phyloP scores from a whole-genome alignment of 345 rosid genomes.

The Angophora floribunda region DNA sequence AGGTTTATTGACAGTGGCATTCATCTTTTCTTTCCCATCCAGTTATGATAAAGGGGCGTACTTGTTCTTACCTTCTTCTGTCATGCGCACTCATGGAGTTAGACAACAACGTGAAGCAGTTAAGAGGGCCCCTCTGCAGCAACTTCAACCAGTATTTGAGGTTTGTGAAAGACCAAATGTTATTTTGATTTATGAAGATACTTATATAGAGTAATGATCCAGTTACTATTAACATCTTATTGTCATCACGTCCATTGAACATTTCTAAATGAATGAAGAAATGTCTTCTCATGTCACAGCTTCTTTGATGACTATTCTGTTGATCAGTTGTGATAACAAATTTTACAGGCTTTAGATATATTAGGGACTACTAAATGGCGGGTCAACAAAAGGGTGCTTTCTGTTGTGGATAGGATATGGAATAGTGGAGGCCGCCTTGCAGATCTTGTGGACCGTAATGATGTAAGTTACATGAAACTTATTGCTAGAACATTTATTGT shows the following conservation, averaged over 20 bases:
- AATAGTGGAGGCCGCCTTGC: constrained; percentile 77
- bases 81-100: constrained; percentile 91
- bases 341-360: constrained; percentile 74
- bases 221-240: background rate
- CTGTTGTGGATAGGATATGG: constrained; percentile 91
- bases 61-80: constrained; percentile 68
- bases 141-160: constrained; percentile 78
- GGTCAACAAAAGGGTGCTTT: constrained; percentile 68
- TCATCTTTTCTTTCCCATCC: constrained; percentile 1
- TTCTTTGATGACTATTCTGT: background rate
- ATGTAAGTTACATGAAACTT: constrained; percentile 37
- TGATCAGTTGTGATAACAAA: background rate
- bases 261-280: background rate
- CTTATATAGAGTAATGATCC: background rate
- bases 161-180: constrained; percentile 8
- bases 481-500: background rate
- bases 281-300: background rate
- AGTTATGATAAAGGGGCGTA: constrained; percentile 94
- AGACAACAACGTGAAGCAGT: constrained; percentile 76
- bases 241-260: background rate
- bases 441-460: constrained; percentile 78
- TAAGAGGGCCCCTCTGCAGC: constrained; percentile 46
- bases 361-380: constrained; percentile 98
- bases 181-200: background rate
- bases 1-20: background rate